Conservation (phyloP, 345 rosid species). For the Corchorus capsularis region DNA sequence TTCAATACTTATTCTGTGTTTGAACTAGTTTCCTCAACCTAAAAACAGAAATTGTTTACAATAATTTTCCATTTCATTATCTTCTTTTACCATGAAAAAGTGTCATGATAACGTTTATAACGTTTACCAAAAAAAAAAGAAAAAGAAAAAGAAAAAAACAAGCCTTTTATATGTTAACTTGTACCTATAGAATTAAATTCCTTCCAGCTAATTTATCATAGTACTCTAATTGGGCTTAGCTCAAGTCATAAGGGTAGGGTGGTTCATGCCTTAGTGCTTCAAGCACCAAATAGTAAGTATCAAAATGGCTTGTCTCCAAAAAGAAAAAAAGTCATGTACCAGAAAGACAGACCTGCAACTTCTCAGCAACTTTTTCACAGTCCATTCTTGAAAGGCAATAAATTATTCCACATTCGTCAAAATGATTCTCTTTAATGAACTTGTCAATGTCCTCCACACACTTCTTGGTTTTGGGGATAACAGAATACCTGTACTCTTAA, state of each 20-base stretch:
- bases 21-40: constrained; percentile 7
- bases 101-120: background rate
- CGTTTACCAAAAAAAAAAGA: too few relatives aligned
- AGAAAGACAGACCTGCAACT: constrained; percentile 69
- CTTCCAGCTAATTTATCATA: background rate
- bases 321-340: background rate
- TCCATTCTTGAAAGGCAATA: constrained; percentile 99
- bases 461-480: constrained; percentile 86
- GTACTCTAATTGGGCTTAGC: background rate
- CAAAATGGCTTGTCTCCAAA: background rate
- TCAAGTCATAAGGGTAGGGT: background rate
- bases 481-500: constrained; percentile 64
- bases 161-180: background rate
- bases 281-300: background rate
- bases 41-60: background rate
- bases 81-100: background rate
- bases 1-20: background rate
- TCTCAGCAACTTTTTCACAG: constrained; percentile 94
- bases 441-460: constrained; percentile 90
- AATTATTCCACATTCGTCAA: constrained; percentile 96
- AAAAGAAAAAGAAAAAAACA: background rate
- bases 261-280: background rate
- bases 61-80: background rate
- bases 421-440: constrained; percentile 85
- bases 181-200: background rate